Evolutionary conservation across 164 flowering plant genomes (phyloP), one percentile per base, ranked within the genome.

Genomic region (Vitis amurensis): DNA sequence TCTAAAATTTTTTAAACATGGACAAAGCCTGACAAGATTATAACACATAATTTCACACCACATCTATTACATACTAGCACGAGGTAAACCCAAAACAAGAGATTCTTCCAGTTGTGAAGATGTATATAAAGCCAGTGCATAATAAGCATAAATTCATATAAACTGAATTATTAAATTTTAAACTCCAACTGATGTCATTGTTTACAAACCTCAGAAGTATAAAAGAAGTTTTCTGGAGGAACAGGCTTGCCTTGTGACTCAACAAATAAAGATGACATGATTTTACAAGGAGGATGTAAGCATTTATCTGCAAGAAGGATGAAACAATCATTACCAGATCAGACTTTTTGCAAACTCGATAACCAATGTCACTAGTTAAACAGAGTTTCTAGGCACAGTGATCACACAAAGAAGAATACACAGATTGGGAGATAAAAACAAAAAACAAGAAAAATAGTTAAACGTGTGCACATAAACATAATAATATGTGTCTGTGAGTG

Each of bases 191-290:
- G 2, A 7, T 4, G 17, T 48, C 66, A 60, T 14, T 63, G 12
- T 15, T 61, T 56, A 73, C 85, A 73, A 69, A 84, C 88, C 88
- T 80, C 83, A 30, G 85, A 78, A 64, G 71, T 77, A 65, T 66
- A 82, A 69, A 66, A 78, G 69, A 84, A 82, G 67, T 64, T 77
- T 65, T 73, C 75, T 30, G 73, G 73, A 59, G 65, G 61, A 66
- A 80, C 60, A 71, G 72, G 62, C 13, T 75, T 75, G 70, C 74
- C 83, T 48, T 65, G 71, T 76, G 73, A 61, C 58, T 75, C 68
- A 27, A 73, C 63, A 73, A 69, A 73, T 52, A 78, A 67, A 29
- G 82, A 66, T 68, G 82, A 73, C 51, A 61, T 73, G 61, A 69
- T 79, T 59, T 67, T 66, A 51, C 88, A 84, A 69, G 82, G 84